Evolutionary conservation across 129 eudicot species (phyloP).

Genomic region (Tanacetum coccineum): DNA sequence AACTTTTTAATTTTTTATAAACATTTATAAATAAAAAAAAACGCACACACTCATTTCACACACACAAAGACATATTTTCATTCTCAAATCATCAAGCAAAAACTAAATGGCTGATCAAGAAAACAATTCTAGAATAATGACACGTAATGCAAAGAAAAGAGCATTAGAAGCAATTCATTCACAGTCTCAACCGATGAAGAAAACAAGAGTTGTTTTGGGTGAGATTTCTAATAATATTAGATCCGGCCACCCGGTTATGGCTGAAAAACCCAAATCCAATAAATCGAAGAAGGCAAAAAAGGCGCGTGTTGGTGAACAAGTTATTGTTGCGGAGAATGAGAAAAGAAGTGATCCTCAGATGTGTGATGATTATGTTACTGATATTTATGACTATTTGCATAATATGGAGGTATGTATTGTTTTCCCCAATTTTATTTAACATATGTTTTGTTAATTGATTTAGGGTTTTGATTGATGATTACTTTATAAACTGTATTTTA

Average conservation of each 20-base stretch:
- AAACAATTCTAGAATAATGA: conserved; percentile 44
- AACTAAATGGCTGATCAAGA: conserved; percentile 50
- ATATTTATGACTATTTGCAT: conserved; percentile 53
- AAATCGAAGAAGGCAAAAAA: conserved; percentile 13
- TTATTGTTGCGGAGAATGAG: conserved; percentile 13
- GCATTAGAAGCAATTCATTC: conserved; percentile 40
- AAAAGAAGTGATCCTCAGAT: conserved; percentile 53
- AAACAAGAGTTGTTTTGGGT: conserved; percentile 72
- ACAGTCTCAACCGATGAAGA: conserved; percentile 32
- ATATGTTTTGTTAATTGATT: not conserved
- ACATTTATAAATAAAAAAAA: not conserved
- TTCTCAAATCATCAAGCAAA: not conserved
- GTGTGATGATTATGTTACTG: conserved; percentile 53
- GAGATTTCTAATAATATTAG: conserved; percentile 41
- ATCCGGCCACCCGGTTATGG: not conserved
- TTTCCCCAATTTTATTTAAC: not conserved
- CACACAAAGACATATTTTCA: not conserved
- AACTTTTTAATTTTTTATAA: not conserved
- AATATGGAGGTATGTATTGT: conserved; percentile 54
- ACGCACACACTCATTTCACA: conserved; percentile 13
- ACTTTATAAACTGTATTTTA: too few relatives aligned
- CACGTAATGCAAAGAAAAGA: conserved; percentile 40
- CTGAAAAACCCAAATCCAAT: conserved; percentile 21
- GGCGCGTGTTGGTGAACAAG: not conserved
- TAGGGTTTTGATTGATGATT: not conserved